A percentile compares a stretch with the other conserved stretches of the same genome.
These are phyloP conservation scores for Laguncularia racemosa DNA, from an alignment of 345 rosid genomes.

Conservation along the genomic window DNA sequence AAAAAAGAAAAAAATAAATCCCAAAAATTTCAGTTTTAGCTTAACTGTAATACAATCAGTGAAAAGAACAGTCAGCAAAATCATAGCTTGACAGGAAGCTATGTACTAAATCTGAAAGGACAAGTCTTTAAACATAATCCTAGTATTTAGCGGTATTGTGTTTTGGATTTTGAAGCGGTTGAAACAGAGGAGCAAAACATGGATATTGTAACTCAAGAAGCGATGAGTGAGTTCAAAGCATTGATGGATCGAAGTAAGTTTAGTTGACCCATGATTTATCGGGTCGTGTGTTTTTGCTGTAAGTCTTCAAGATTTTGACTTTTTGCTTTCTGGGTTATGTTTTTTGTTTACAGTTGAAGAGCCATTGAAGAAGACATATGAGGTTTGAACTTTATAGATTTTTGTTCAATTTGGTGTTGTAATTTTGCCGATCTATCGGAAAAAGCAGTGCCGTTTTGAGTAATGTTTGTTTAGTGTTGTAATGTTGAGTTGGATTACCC, in stretches of 20 bases:
- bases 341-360: conserved; percentile 45
- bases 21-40: too few species aligned
- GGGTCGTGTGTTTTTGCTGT: not conserved
- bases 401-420: not conserved
- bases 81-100: too few species aligned
- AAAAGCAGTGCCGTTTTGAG: not conserved
- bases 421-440: conserved; percentile 14
- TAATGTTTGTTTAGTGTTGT: too few species aligned
- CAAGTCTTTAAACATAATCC: too few species aligned
- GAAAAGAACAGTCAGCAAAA: too few species aligned
- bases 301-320: not conserved
- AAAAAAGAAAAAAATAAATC: too few species aligned
- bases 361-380: conserved; percentile 40
- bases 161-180: too few species aligned
- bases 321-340: conserved; percentile 1
- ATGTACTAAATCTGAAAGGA: too few species aligned
- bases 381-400: conserved; percentile 32
- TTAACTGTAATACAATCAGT: too few species aligned
- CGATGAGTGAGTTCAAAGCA: conserved; percentile 40
- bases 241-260: conserved; percentile 13
- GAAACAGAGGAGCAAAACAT: conserved; percentile 11
- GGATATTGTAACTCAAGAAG: conserved; percentile 41
- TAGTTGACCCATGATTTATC: not conserved
- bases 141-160: too few species aligned
- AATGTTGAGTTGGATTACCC: too few species aligned